These are phyloP conservation scores for Cardamine chenopodiifolia DNA, from an alignment of 345 rosid genomes.

Conservation along the genomic window DNA sequence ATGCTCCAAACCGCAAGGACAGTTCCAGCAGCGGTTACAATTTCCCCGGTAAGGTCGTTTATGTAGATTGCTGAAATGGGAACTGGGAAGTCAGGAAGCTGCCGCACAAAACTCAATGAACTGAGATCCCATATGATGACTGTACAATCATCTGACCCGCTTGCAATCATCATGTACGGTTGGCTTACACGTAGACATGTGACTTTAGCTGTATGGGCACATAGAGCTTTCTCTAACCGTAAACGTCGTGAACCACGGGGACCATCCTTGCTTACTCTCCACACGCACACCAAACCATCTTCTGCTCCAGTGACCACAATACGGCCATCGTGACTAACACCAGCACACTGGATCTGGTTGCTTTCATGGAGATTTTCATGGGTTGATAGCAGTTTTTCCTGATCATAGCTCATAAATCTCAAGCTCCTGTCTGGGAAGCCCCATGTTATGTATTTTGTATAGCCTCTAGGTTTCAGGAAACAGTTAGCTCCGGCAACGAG, in stretches of 20 bases:
- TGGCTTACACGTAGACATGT: constrained; percentile 95
- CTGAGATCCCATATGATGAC: constrained; percentile 98
- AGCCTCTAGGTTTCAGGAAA: constrained; percentile 88
- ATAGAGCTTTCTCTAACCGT: constrained; percentile 76
- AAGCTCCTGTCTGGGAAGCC: constrained; percentile 96
- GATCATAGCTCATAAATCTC: constrained; percentile 97
- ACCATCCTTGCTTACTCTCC: constrained; percentile 78
- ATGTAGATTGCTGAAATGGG: constrained; percentile 89
- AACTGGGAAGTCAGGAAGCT: constrained; percentile 84
- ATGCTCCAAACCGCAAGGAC: constrained; percentile 97
- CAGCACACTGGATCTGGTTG: constrained; percentile 84
- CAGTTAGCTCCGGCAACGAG: constrained; percentile 72
- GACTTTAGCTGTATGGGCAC: constrained; percentile 79
- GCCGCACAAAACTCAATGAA: constrained; percentile 78
- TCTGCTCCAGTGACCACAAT: constrained; percentile 92
- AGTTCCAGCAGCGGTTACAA: constrained; percentile 94
- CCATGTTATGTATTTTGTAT: constrained; percentile 88
- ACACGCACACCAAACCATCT: constrained; percentile 83
- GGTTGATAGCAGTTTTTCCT: constrained; percentile 86
- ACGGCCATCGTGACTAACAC: constrained; percentile 92
- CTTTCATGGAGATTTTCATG: constrained; percentile 98
- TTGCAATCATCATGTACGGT: constrained; percentile 91
- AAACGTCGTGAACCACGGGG: constrained; percentile 63
- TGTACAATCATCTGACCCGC: constrained; percentile 97
- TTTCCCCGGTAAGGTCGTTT: constrained; percentile 92